These are phyloP conservation scores for Beauveria caledonica DNA, from an alignment of 2,329 filamentous ascomycete species.

Conservation along the genomic window DNA sequence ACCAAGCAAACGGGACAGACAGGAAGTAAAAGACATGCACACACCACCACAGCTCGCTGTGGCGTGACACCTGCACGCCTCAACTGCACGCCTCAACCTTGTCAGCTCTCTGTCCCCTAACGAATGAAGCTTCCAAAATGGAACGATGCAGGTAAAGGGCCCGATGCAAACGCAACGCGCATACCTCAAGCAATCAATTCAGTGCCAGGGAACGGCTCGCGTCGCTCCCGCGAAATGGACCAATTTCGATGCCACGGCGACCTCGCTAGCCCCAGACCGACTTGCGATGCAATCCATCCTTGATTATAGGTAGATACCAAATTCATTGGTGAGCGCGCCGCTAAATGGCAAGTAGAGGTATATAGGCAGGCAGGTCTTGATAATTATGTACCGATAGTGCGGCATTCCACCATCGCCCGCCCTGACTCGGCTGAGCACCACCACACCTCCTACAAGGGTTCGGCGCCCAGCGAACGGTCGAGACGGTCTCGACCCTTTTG, in stretches of 20 bases:
- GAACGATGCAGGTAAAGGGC: background rate
- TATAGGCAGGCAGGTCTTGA: too few relatives aligned
- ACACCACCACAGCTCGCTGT: background rate
- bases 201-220: background rate
- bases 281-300: background rate
- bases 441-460: background rate
- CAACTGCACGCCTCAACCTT: background rate
- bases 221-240: background rate
- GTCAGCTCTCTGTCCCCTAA: background rate
- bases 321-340: background rate
- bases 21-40: background rate
- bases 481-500: conserved; percentile 4
- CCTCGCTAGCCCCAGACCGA: background rate
- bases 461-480: conserved; percentile 4
- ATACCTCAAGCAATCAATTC: background rate
- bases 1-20: background rate
- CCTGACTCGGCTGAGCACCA: background rate
- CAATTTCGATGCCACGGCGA: conserved; percentile 2
- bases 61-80: background rate
- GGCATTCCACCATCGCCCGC: background rate
- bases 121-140: background rate
- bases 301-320: background rate
- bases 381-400: background rate
- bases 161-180: background rate
- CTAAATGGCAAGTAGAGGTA: background rate